A percentile compares a stretch with the other conserved stretches of the same genome.
Conservation (phyloP, 352 stramenopile species). For the Globisporangium spiculum region DNA sequence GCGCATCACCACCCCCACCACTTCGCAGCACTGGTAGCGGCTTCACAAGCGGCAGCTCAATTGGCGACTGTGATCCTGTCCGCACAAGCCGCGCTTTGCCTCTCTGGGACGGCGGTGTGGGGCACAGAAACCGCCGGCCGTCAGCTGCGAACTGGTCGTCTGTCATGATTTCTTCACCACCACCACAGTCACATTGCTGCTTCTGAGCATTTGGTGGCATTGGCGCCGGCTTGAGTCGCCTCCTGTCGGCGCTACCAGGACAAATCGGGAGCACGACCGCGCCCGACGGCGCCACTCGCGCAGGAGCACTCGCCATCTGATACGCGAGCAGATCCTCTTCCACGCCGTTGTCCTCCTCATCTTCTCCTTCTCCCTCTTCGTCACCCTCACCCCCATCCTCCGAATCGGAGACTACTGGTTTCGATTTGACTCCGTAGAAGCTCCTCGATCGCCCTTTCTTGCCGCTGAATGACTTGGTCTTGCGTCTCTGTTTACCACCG, state of each 20-base stretch:
- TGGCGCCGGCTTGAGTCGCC: not conserved
- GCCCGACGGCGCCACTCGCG: not conserved
- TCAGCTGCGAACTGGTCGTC: not conserved
- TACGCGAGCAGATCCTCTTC: not conserved
- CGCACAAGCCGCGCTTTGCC: not conserved
- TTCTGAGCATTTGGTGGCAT: not conserved
- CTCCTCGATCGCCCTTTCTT: slow-evolving; percentile 13
- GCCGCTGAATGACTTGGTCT: slow-evolving; percentile 5
- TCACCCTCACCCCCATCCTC: not conserved
- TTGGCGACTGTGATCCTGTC: not conserved
- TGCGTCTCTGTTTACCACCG: slow-evolving; percentile 8
- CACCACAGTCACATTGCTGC: not conserved
- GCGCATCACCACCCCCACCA: not conserved
- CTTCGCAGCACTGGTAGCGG: not conserved
- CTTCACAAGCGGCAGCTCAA: slow-evolving; percentile 2
- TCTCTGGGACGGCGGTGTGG: slow-evolving; percentile 10
- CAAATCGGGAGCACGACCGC: slow-evolving; percentile 17
- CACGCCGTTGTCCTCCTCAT: not conserved
- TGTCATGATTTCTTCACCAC: not conserved
- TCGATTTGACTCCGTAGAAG: not conserved
- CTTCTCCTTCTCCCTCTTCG: not conserved
- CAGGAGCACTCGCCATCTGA: not conserved
- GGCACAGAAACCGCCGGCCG: slow-evolving; percentile 5
- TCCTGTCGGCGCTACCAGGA: slow-evolving; percentile 15
- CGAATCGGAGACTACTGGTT: not conserved